Evolutionary conservation across 257 asterid species (phyloP).

Genomic region (Knoxia roxburghii): DNA sequence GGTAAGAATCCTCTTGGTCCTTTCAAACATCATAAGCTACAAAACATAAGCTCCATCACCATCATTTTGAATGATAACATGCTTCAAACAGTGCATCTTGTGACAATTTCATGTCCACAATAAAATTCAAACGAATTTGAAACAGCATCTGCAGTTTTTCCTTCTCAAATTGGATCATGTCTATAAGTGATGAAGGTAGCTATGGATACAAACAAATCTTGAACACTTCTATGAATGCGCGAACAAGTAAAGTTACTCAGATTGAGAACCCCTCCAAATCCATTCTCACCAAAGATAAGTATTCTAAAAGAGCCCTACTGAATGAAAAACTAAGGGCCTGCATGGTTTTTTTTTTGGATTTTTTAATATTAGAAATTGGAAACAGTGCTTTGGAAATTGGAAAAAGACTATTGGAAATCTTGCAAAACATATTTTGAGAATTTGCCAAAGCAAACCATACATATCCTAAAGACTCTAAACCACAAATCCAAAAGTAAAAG

Average conservation of each 20-base stretch:
- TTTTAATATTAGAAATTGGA: too few species aligned
- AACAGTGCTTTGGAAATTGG: too few species aligned
- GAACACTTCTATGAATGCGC: not conserved
- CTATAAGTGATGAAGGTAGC: not conserved
- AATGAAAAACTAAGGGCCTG: too few species aligned
- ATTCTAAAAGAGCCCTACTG: not conserved
- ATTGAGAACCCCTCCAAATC: not conserved
- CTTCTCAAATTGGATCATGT: not conserved
- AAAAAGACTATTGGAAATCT: too few species aligned
- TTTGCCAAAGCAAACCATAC: too few species aligned
- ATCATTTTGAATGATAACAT: not conserved
- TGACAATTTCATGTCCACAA: constrained; percentile 1
- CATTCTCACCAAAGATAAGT: too few species aligned
- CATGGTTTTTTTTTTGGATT: too few species aligned
- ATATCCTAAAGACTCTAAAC: too few species aligned
- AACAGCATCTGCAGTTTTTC: not conserved
- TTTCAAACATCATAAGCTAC: not conserved
- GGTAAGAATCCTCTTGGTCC: not conserved
- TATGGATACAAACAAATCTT: not conserved
- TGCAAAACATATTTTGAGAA: too few species aligned
- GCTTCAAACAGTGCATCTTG: not conserved
- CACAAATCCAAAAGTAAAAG: not conserved
- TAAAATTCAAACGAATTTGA: not conserved
- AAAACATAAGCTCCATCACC: not conserved
- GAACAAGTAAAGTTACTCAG: not conserved